Conservation (phyloP, 2,329 filamentous ascomycete species). For the Cercospora sojina region DNA sequence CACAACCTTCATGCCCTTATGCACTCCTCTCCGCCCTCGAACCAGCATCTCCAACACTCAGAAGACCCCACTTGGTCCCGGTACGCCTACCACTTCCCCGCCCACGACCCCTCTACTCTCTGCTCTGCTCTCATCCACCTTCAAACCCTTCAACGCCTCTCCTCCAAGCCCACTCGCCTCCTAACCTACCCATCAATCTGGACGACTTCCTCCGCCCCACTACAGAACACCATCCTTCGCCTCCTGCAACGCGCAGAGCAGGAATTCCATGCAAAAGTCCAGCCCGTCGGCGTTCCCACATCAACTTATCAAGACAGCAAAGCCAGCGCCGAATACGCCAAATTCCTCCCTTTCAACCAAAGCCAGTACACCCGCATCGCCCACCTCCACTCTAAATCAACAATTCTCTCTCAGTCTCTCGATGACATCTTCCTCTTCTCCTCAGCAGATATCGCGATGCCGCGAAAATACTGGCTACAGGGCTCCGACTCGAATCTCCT, state of each 20-base stretch:
- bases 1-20: not conserved
- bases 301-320: constrained; percentile 47
- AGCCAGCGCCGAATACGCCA: constrained; percentile 63
- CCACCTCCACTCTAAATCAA: constrained; percentile 57
- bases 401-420: constrained; percentile 50
- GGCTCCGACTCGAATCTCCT: constrained; percentile 46
- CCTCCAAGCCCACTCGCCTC: constrained; percentile 45
- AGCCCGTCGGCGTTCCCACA: constrained; percentile 41
- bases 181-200: constrained; percentile 45
- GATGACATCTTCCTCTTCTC: constrained; percentile 70
- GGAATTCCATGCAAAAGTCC: constrained; percentile 50
- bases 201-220: constrained; percentile 20
- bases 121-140: constrained; percentile 48
- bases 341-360: constrained; percentile 66
- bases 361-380: constrained; percentile 60
- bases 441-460: constrained; percentile 60
- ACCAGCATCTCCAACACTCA: not conserved
- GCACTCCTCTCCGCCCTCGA: not conserved
- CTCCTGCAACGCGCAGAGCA: constrained; percentile 50
- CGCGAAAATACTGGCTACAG: constrained; percentile 62
- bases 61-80: constrained; percentile 24
- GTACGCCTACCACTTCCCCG: constrained; percentile 48
- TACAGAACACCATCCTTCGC: constrained; percentile 32
- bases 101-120: constrained; percentile 44
- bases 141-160: constrained; percentile 42